Conservation (phyloP, 169 alveolate species). For the Hepatocystis sp. region DNA sequence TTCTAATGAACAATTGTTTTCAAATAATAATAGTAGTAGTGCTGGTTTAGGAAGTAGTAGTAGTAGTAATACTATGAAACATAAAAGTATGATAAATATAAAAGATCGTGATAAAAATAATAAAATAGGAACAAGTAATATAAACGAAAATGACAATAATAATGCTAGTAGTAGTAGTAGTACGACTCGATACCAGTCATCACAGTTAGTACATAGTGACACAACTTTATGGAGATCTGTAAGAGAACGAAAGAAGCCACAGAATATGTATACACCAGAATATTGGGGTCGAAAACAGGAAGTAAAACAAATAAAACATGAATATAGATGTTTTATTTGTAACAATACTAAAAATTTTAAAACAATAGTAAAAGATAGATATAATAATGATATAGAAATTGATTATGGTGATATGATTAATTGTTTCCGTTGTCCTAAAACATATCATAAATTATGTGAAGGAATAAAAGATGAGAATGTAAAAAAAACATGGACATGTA, state of each 20-base stretch:
- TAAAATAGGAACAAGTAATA: background rate
- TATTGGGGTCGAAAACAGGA: slow-evolving; percentile 86
- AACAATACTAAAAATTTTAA: slow-evolving; percentile 86
- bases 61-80: too few relatives aligned
- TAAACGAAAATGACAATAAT: background rate
- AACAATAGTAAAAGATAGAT: slow-evolving; percentile 81
- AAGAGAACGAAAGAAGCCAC: slow-evolving; percentile 84
- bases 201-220: slow-evolving; percentile 7
- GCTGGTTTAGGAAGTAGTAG: too few relatives aligned
- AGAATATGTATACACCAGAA: slow-evolving; percentile 84
- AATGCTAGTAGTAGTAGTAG: background rate
- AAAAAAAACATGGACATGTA: slow-evolving; percentile 91
- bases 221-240: slow-evolving; percentile 84
- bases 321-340: slow-evolving; percentile 91
- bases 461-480: slow-evolving; percentile 80
- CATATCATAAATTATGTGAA: slow-evolving; percentile 91
- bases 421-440: slow-evolving; percentile 93
- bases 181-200: background rate
- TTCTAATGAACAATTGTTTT: slow-evolving; percentile 14
- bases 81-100: slow-evolving; percentile 1
- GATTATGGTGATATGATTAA: slow-evolving; percentile 88
- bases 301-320: slow-evolving; percentile 88
- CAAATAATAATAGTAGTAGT: slow-evolving; percentile 1
- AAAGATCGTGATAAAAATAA: background rate
- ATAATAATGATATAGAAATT: slow-evolving; percentile 81